Conservation (phyloP, 495 filamentous ascomycete species). For the Aspergillus homomorphus region DNA sequence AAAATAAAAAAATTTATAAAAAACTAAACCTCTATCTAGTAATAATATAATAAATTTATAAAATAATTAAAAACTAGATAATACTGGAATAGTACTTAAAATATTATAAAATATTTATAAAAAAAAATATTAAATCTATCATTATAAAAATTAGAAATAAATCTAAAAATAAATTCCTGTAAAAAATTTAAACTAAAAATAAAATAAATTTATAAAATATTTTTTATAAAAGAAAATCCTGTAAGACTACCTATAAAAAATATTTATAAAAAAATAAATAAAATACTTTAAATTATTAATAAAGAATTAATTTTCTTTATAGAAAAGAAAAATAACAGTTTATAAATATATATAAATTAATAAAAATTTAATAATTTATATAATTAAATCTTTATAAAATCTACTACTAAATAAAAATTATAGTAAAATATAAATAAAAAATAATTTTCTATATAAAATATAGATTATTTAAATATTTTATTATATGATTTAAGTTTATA, state of each 20-base stretch:
- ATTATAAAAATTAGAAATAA: neutral
- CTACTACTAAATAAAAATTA: neutral
- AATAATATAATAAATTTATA: neutral
- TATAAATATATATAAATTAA: neutral
- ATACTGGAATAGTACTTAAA: neutral
- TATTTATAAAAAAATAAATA: neutral
- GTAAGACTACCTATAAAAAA: neutral
- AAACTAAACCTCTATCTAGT: neutral
- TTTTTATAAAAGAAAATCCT: neutral
- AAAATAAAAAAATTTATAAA: neutral
- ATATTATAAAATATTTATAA: neutral
- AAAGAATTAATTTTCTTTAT: neutral
- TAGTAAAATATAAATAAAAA: neutral
- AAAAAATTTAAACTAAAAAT: neutral
- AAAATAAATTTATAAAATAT: neutral
- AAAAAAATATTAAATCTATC: neutral
- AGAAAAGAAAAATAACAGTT: neutral
- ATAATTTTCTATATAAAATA: neutral
- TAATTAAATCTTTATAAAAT: neutral
- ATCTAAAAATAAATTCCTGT: neutral
- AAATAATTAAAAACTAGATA: neutral
- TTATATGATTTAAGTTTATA: neutral
- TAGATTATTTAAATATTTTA: neutral
- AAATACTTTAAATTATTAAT: constrained; percentile 1
- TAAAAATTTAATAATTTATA: neutral